Percentiles rank a stretch among this genome's conserved stretches.
Conservation (phyloP, 2,329 filamentous ascomycete species). For the Arthrobotrys musiformis region DNA sequence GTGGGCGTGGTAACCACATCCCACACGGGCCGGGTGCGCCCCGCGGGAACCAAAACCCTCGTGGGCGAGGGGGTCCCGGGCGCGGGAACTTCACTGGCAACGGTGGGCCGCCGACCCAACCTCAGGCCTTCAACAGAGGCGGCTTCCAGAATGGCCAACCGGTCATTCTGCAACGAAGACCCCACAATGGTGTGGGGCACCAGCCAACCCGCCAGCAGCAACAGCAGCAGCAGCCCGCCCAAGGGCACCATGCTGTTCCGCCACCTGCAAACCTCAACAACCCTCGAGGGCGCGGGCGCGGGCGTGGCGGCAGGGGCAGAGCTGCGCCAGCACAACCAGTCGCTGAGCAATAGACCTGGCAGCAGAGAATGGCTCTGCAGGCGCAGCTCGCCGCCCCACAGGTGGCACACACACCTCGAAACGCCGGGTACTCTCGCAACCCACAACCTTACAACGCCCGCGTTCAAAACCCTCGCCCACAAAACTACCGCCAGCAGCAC, state of each 20-base stretch:
- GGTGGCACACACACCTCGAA: neutral
- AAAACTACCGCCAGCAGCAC: neutral
- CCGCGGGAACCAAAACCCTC: conserved; percentile 55
- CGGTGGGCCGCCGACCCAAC: conserved; percentile 20
- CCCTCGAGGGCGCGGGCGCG: conserved; percentile 45
- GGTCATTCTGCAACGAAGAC: conserved; percentile 46
- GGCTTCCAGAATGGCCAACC: conserved; percentile 37
- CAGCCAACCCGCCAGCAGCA: conserved; percentile 32
- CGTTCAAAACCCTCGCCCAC: neutral
- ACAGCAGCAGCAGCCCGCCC: conserved; percentile 26
- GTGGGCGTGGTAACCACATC: neutral
- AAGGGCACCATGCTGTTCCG: conserved; percentile 44
- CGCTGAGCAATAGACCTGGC: conserved; percentile 47
- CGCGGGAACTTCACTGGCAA: conserved; percentile 58
- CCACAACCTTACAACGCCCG: neutral
- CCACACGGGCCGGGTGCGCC: conserved; percentile 4
- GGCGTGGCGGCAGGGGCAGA: conserved; percentile 56
- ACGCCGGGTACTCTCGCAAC: too few relatives aligned
- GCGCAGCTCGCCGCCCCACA: neutral
- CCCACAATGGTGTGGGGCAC: conserved; percentile 35
- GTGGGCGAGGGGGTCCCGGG: conserved; percentile 63
- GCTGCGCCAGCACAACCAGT: conserved; percentile 31
- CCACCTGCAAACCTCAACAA: conserved; percentile 38
- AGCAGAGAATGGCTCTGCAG: conserved; percentile 1
- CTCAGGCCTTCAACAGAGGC: conserved; percentile 35